Base-by-base conservation (phyloP, 176 grass and related monocot genomes). In the Alopecurus myosuroides region DNA sequence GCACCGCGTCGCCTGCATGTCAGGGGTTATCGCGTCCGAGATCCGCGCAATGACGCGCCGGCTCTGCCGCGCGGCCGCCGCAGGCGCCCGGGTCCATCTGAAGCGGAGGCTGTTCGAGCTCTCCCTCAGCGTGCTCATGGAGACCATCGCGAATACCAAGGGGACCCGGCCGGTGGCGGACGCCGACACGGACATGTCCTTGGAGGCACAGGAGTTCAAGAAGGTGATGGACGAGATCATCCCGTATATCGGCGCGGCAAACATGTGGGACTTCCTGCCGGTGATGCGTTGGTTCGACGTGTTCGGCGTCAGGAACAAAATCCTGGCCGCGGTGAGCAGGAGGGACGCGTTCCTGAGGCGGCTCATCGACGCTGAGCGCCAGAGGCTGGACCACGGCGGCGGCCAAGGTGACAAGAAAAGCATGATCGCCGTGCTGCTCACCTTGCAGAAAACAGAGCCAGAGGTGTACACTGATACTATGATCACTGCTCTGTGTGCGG, bases 251-350 rank as follows among this genome's bases (percentile, higher is more conserved):
- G 85, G 77, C 30, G 26, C 74, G n/a, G 72, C 80, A 37, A 88
- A 80, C 30, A 19, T 61, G 55, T 84, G 76, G 77, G 88, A 96
- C 76, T 91, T 89, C 88, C 49, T 96, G 52, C 94, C 91, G 19
- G 45, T 57, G 69, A 42, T 92, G 62, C 81, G 70, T 45, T 86
- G 77, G 62, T 25, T 93, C 25, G 91, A 89, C 67, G 74, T 89
- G 51, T 60, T 48, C 50, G 78, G 88, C 10, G 46, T 64, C 7
- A 73, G 63, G 77, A 89, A 77, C 29, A 87, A 70, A 62, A 44
- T 90, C 65, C 3, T 22, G 14, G 86, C 50, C 23, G 40, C 76
- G 12, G 81, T 79, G 9, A 60, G 15, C 15, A 11, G 30, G 7
- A 87, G 84, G 81, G 87, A 81, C 4, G 68, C 71, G 22, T 72